A percentile compares a stretch with the other conserved stretches of the same genome.
Conservation (phyloP, 306 rosid species). For the Citrullus amarus region DNA sequence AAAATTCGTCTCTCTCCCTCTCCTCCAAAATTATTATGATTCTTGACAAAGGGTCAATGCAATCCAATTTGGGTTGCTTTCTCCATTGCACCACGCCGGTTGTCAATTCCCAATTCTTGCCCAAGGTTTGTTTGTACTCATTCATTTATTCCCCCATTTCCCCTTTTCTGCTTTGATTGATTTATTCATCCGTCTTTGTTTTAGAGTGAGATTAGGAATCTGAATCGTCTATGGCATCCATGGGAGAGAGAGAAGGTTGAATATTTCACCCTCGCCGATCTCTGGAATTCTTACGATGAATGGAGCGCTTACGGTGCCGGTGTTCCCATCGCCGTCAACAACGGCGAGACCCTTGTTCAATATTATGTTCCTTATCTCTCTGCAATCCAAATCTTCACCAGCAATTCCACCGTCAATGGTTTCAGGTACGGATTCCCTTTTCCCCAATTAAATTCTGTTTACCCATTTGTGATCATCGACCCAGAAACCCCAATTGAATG, state of each 20-base stretch:
- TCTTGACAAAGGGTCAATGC: constrained; percentile 40
- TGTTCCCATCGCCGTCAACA: constrained; percentile 51
- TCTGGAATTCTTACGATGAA: constrained; percentile 76
- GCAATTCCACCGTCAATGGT: constrained; percentile 35
- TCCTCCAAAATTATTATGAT: constrained; percentile 25
- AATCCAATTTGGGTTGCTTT: constrained; percentile 75
- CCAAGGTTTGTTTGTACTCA: constrained; percentile 48
- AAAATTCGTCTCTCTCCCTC: constrained; percentile 11
- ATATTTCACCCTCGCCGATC: constrained; percentile 65
- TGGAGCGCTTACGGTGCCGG: constrained; percentile 98
- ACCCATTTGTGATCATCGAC: not conserved
- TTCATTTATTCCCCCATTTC: not conserved
- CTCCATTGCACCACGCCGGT: constrained; percentile 74
- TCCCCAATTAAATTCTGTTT: too few relatives aligned
- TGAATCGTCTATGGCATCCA: constrained; percentile 86
- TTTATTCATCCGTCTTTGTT: not conserved
- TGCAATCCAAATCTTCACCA: constrained; percentile 78
- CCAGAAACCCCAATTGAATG: not conserved
- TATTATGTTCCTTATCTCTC: constrained; percentile 98
- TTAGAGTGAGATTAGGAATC: constrained; percentile 71
- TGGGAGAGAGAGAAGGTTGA: constrained; percentile 89
- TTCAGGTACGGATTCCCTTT: constrained; percentile 25
- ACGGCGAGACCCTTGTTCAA: constrained; percentile 74
- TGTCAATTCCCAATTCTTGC: constrained; percentile 57
- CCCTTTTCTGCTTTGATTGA: not conserved